Evolutionary conservation across 768 basidiomycete species (phyloP), one percentile per base, ranked within the genome.

Genomic region (Russula dissimulans): DNA sequence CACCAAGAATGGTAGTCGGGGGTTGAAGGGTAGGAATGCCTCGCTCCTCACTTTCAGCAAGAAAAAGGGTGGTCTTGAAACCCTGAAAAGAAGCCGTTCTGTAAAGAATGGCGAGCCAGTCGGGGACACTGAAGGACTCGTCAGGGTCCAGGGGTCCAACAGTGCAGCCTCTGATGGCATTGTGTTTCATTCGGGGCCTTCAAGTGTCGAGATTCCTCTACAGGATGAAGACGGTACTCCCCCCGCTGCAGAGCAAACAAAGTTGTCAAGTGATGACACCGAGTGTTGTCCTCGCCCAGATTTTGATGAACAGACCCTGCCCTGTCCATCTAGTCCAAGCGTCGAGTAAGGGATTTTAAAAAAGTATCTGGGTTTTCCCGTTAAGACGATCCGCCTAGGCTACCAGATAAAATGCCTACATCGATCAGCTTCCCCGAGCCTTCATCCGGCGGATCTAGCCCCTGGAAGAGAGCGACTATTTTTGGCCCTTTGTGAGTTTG

Each of bases 401-500:
- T 64, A 7, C 62, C 62, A 11, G 54, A 55, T 34, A 61, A 53
- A 41, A 64, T 53, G 62, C 62, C 62, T 8, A 63, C 64, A 6
- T 54, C 64, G 9, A 56, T 57, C 34, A 63, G 57, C 29, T 62
- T 62, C 38, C 61, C 61, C 32, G 54, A 56, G 31, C 44, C 49
- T 17, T 29, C 43, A 38, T 63, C 64, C 3, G 36, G 55, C 4
- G 48, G 50, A 8, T n/a, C 32, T 1, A 53, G 45, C 46, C 60
- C 54, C n/a, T 62, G 60, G 59, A 49, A 45, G 34, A 45, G 56
- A 34, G 18, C 65, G 1, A 65, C 65, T 34, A 65, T 65, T n/a
- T 65, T 65, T 55, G 65, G 65, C 3, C 65, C 65, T n/a, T 55
- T 65, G 65, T 65, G 39, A 41, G 65, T 57, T 15, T 29, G n/a